Base-by-base conservation (phyloP, 2,329 filamentous ascomycete genomes). In the Pestalotiopsis sp. region DNA sequence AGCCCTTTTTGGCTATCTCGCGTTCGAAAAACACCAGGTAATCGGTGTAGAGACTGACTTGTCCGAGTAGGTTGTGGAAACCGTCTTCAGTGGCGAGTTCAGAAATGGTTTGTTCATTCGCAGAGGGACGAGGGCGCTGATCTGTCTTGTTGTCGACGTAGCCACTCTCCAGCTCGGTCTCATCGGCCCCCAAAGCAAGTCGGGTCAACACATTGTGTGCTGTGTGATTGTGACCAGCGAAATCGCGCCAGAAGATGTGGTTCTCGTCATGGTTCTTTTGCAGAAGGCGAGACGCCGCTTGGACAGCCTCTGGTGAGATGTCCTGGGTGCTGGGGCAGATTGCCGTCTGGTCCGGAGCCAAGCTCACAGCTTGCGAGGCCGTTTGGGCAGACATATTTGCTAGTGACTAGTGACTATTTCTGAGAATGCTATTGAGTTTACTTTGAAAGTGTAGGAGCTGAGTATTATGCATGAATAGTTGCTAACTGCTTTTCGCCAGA, bases 11-110 rank as follows among this genome's bases (percentile, higher is more conserved):
- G 7, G 86, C 83, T 49, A 93, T 90, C 75, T 92, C 85, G 0
- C 78, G 73, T 71, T 89, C 82, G 77, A 92, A 93, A 78, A 89
- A 93, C 0, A 80, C 77, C 2, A 93, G 80, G 74, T 86, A 93
- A 74, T 89, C 86, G 39, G 84, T 79, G 75, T 92, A 93, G 71
- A 74, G 62, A 1, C 62, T 3, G 12, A 71, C 52, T 2, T 64
- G 3, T 23, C 45, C 45, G 9, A 77, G 70, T 49, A 49, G 31
- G 63, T 72, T 56, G 64, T 64, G 64, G 72, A 81, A 80, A 23
- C 31, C 25, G 4, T 66, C 69, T 2, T 64, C 41, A 65, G 76
- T 70, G 13, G 11, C 13, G 4, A 79, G 60, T 2, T 66, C 45
- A 7, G 70, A 57, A 13, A 79, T 61, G 5, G 71, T 20, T 0